These are phyloP conservation scores for Arabidopsis hybrid DNA, from an alignment of 441 rosid genomes.

Conservation along the genomic window DNA sequence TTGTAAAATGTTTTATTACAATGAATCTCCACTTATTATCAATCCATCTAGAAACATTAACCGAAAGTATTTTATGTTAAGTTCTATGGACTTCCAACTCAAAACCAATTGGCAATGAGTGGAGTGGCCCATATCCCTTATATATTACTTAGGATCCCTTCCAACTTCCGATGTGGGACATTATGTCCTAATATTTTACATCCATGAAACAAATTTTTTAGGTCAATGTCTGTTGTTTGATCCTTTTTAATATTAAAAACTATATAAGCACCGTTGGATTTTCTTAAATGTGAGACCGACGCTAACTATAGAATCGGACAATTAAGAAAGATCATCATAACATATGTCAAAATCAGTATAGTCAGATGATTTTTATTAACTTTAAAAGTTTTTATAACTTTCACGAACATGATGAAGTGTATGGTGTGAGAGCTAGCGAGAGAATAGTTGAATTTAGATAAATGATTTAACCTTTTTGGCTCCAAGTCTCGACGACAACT, in stretches of 20 bases:
- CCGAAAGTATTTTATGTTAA: too few relatives aligned
- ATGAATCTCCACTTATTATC: constrained; percentile 6
- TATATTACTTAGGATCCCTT: too few relatives aligned
- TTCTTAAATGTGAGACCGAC: constrained; percentile 23
- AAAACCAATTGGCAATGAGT: too few relatives aligned
- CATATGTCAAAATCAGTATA: constrained; percentile 38
- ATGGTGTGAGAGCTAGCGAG: constrained; percentile 13
- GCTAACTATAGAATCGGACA: constrained; percentile 9
- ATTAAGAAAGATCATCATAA: constrained; percentile 18
- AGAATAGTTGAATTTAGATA: constrained; percentile 16
- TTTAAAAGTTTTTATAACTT: background rate
- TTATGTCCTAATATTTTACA: too few relatives aligned
- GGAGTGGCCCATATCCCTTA: too few relatives aligned
- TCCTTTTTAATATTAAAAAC: background rate
- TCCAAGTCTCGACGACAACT: constrained; percentile 31
- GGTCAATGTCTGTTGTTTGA: constrained; percentile 6
- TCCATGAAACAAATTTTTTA: constrained; percentile 1
- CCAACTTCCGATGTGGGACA: too few relatives aligned
- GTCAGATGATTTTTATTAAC: constrained; percentile 18
- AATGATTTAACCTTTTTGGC: constrained; percentile 36
- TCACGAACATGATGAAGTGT: constrained; percentile 27
- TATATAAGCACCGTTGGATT: constrained; percentile 30
- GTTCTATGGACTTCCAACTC: too few relatives aligned
- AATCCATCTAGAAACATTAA: constrained; percentile 30
- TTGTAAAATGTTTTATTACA: background rate